Base-by-base conservation (phyloP, 257 asterid genomes). In the Datura wrightii region DNA sequence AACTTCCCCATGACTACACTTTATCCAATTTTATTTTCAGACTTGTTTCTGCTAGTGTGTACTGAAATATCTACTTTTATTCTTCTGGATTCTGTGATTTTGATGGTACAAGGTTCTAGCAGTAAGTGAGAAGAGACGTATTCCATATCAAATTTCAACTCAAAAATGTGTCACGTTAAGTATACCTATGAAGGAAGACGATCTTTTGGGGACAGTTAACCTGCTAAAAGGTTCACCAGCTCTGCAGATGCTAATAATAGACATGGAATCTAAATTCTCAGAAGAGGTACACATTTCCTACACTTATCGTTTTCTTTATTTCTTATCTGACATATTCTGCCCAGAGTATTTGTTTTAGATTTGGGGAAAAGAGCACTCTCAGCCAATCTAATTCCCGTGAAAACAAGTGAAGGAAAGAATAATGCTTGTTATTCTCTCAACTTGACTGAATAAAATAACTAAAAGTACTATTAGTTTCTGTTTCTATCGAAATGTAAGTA, bases 151-250 rank as follows among this genome's bases (percentile, higher is more conserved):
- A 10, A 34, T 65, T 65, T 34, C 72, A 11, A 65, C 72, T 36
- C 42, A 5, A n/a, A 65, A 65, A 34, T 65, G 72, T 34, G 44
- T 65, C 72, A 63, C 55, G 1, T 42, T 82, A 36, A 42, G 19
- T 13, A 24, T 42, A 9, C 42, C 13, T 46, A 31, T 82, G 34
- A 14, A 3, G 48, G 60, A 82, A 46, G 79, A 82, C 5, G 63
- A 82, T 54, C 54, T 82, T 46, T 54, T 37, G 1, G 84, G 84
- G 60, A 82, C 39, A 42, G 37, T 62, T 60, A 69, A 41, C 58
- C 46, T 82, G 72, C 15, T 82, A 15, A 82, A 82, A 82, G 52
- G 79, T 62, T 82, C 84, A 18, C 63, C 84, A 15, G 37, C 2
- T 13, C 44, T 82, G 34, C 78, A 82, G 24, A 44, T 10, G 34